These are phyloP conservation scores for Globisporangium yorkense DNA, from an alignment of 352 stramenopile species.

Conservation along the genomic window DNA sequence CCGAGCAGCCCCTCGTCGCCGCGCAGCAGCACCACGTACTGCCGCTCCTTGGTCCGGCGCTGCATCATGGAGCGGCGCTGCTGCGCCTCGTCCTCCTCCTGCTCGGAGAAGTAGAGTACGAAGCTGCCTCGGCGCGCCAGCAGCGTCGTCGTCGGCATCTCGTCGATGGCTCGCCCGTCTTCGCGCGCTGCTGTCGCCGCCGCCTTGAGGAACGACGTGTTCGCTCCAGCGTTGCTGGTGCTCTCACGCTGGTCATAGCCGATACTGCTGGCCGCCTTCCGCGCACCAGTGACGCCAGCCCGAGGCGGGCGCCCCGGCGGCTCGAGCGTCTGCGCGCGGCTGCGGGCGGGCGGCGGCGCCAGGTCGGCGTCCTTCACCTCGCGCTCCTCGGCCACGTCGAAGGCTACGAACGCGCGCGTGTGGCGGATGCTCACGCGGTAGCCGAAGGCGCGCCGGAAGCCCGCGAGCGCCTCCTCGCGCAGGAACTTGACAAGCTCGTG, in stretches of 20 bases:
- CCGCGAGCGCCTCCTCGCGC: constrained; percentile 35
- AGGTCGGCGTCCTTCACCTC: constrained; percentile 11
- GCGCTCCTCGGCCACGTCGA: constrained; percentile 51
- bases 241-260: not conserved
- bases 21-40: constrained; percentile 54
- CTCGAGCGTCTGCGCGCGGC: not conserved
- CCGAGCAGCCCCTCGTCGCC: constrained; percentile 48
- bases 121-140: constrained; percentile 24
- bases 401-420: constrained; percentile 41
- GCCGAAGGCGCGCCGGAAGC: constrained; percentile 45
- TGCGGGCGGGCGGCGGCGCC: not conserved
- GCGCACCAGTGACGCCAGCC: not conserved
- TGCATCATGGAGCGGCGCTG: constrained; percentile 12
- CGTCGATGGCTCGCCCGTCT: constrained; percentile 2
- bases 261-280: not conserved
- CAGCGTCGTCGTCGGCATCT: not conserved
- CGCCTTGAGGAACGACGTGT: not conserved
- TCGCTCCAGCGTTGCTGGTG: not conserved
- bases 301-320: not conserved
- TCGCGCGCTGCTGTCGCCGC: not conserved
- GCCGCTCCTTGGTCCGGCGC: constrained; percentile 31
- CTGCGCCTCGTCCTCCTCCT: constrained; percentile 22
- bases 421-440: constrained; percentile 63
- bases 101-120: constrained; percentile 55
- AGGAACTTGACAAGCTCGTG: constrained; percentile 63